Evolutionary conservation across 192 early-diverging fungal genomes (phyloP).

Genomic region (Funneliformis mosseae): DNA sequence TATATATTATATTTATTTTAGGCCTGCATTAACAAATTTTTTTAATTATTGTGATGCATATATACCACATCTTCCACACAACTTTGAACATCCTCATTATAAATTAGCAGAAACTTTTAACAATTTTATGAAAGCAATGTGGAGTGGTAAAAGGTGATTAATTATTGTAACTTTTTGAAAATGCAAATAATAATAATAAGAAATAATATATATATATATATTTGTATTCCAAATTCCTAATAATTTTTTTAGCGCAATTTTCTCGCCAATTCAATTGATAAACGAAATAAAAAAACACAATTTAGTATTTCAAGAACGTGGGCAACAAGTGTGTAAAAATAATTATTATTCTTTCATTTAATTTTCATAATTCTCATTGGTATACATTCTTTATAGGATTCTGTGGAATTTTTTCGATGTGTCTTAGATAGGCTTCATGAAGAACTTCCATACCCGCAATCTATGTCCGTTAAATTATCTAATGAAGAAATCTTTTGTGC

Average conservation of each 20-base stretch:
- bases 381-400: constrained; percentile 33
- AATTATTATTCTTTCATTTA: background rate
- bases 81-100: constrained; percentile 36
- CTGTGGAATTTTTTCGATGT: constrained; percentile 46
- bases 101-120: constrained; percentile 41
- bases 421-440: constrained; percentile 47
- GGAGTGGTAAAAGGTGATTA: constrained; percentile 44
- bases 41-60: constrained; percentile 47
- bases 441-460: constrained; percentile 44
- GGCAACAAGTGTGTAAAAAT: constrained; percentile 32
- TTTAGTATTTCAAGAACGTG: constrained; percentile 41
- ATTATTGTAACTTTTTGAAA: background rate
- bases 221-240: too few species aligned
- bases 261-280: constrained; percentile 38
- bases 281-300: constrained; percentile 44
- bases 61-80: constrained; percentile 39
- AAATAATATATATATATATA: background rate
- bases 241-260: constrained; percentile 37
- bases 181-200: background rate
- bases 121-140: constrained; percentile 43
- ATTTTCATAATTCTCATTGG: background rate
- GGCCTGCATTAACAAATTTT: constrained; percentile 41
- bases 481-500: background rate
- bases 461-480: background rate
- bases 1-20: background rate